phyloP scores from a whole-genome alignment of 2,329 filamentous ascomycete genomes.

The Parastagonospora avenae region DNA sequence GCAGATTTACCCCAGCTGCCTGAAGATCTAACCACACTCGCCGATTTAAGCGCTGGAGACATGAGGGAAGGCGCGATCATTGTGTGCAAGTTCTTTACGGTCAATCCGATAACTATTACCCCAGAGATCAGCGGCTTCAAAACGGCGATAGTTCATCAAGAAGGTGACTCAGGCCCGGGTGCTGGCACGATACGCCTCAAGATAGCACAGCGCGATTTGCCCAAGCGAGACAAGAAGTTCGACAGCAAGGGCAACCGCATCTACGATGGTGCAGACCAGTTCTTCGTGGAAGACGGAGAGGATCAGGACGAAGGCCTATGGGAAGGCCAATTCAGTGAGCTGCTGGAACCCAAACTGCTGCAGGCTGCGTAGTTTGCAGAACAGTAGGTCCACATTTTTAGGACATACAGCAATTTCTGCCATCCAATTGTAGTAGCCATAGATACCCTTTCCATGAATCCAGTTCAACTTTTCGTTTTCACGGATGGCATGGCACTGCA shows the following conservation, averaged over 20 bases:
- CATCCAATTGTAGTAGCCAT: too few species aligned
- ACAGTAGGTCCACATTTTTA: not conserved
- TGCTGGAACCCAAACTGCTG: constrained; percentile 37
- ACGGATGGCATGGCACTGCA: too few species aligned
- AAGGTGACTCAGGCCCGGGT: constrained; percentile 50
- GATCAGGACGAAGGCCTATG: constrained; percentile 29
- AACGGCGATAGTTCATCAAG: constrained; percentile 65
- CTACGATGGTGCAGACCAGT: constrained; percentile 66
- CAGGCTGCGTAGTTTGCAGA: constrained; percentile 19
- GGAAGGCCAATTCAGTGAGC: constrained; percentile 33
- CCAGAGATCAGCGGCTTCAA: constrained; percentile 66
- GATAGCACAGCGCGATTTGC: constrained; percentile 72
- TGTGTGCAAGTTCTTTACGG: constrained; percentile 68
- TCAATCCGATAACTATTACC: constrained; percentile 65
- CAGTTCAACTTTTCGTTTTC: too few species aligned
- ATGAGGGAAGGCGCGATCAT: constrained; percentile 67
- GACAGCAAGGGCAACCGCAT: constrained; percentile 74
- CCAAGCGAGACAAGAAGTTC: constrained; percentile 61
- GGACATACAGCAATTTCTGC: too few species aligned
- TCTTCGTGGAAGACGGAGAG: constrained; percentile 32
- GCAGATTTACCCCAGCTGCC: constrained; percentile 70
- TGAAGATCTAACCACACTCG: constrained; percentile 60
- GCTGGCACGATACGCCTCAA: constrained; percentile 63
- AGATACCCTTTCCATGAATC: too few species aligned
- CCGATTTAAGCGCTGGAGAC: constrained; percentile 55